Percentiles rank a stretch among this genome's conserved stretches.
phyloP scores from a whole-genome alignment of 1,284 basidiomycete genomes.

The Leucoagaricus sp. region DNA sequence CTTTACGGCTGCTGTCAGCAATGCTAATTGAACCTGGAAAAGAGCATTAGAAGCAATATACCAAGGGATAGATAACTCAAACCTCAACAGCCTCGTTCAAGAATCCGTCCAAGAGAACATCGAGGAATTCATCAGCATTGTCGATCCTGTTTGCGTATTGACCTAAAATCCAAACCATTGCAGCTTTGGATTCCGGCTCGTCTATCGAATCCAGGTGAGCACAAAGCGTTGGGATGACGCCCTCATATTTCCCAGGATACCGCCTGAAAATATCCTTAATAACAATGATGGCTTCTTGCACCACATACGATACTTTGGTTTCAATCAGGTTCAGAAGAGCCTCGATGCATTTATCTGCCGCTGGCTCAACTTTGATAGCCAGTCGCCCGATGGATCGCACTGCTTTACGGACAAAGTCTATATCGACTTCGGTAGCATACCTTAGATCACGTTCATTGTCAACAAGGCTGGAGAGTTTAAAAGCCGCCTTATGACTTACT shows the following conservation, averaged over 20 bases:
- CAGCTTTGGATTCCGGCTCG: constrained; percentile 94
- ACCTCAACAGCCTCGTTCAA: constrained; percentile 93
- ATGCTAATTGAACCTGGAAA: constrained; percentile 87
- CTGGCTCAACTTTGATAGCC: constrained; percentile 94
- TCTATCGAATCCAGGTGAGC: constrained; percentile 91
- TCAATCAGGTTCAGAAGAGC: constrained; percentile 88
- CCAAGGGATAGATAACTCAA: constrained; percentile 22
- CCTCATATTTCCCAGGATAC: constrained; percentile 96
- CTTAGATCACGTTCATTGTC: constrained; percentile 40
- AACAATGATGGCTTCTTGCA: constrained; percentile 97
- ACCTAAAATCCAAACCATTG: constrained; percentile 98
- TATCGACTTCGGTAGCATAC: constrained; percentile 97
- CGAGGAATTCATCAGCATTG: constrained; percentile 93
- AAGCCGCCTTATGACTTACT: constrained; percentile 53
- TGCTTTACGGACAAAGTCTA: constrained; percentile 97
- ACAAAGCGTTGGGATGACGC: constrained; percentile 91
- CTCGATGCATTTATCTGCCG: constrained; percentile 89
- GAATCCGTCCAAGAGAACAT: constrained; percentile 91
- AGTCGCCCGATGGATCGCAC: constrained; percentile 95
- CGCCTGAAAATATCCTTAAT: constrained; percentile 98
- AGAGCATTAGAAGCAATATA: neutral
- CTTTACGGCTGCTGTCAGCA: constrained; percentile 95
- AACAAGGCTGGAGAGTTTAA: neutral
- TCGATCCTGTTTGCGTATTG: constrained; percentile 97
- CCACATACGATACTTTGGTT: constrained; percentile 94